Base-by-base conservation (phyloP, 2,329 filamentous ascomycete species). In the Fusarium austroafricanum region DNA sequence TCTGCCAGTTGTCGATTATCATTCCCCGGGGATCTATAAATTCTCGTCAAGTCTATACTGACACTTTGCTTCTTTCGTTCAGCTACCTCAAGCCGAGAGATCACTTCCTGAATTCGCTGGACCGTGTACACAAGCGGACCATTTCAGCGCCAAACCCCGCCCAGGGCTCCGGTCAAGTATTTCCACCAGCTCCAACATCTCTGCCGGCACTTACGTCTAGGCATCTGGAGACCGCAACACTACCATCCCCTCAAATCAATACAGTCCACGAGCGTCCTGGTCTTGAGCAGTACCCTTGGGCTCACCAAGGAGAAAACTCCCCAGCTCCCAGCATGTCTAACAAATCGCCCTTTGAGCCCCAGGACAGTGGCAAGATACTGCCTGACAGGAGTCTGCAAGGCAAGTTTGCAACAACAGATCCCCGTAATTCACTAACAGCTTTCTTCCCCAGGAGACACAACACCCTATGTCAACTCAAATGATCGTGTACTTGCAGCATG, bases 121-220 rank as follows among this genome's bases (percentile, higher is more conserved):
- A 74, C 2, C 79, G 73, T 47, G 71, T 75, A 35, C 84, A 87
- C 71, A 86, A 85, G 70, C 77, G 84, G 58, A 80, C 84, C 5
- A 79, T 80, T 18, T 86, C 84, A 10, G 84, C 83, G 9, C 84
- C 84, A 12, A 79, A 82, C 59, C 81, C 83, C 52, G 74, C 79
- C 10, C 76, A 65, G 20, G 61, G 55, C 20, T 65, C 69, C 15
- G 39, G 61, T 58, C 35, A 70, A 61, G 40, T 61, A 54, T 51
- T 66, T 68, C 20, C 65, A 68, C 50, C 65, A 62, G 31, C 55
- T 53, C 23, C 71, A 56, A 44, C 69, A 44, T 57, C 70, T 52
- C 56, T 73, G 15, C 64, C 71, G 42, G 55, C 62, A 29, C 57
- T 73, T 45, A 45, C 58, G 14, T 60, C 67, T 1, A 55, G 65